These are phyloP conservation scores for Arthrobotrys entomopaga DNA, from an alignment of 2,329 filamentous ascomycete genomes.

Conservation along the genomic window DNA sequence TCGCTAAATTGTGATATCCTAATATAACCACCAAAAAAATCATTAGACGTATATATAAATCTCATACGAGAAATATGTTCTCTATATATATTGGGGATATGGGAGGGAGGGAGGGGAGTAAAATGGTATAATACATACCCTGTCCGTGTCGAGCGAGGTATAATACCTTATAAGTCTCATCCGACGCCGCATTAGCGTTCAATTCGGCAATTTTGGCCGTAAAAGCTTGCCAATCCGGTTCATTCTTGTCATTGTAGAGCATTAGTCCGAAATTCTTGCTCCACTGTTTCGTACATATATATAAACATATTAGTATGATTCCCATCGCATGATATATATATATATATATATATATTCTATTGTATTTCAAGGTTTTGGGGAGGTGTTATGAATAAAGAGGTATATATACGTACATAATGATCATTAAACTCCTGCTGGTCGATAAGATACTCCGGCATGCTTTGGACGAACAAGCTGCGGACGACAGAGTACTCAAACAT, in stretches of 20 bases:
- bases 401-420: conserved; percentile 22
- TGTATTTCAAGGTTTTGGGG: not conserved
- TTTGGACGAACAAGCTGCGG: conserved; percentile 34
- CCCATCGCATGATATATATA: not conserved
- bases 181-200: conserved; percentile 65
- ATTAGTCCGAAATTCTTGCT: conserved; percentile 74
- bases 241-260: conserved; percentile 68
- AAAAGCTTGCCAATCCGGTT: conserved; percentile 47
- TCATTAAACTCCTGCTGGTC: conserved; percentile 46
- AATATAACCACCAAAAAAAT: too few species aligned
- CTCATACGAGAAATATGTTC: not conserved
- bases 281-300: too few species aligned
- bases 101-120: too few species aligned
- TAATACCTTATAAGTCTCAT: conserved; percentile 72
- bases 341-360: not conserved
- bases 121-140: too few species aligned
- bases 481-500: conserved; percentile 51
- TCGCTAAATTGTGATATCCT: conserved; percentile 49
- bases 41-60: not conserved
- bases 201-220: conserved; percentile 65
- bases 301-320: not conserved
- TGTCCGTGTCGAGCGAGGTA: conserved; percentile 77
- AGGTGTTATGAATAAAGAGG: not conserved
- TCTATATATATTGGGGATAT: not conserved
- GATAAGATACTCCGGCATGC: conserved; percentile 47